A percentile compares a stretch with the other conserved stretches of the same genome.
phyloP scores from a whole-genome alignment of 306 rosid genomes.

The Medicago lupulina region DNA sequence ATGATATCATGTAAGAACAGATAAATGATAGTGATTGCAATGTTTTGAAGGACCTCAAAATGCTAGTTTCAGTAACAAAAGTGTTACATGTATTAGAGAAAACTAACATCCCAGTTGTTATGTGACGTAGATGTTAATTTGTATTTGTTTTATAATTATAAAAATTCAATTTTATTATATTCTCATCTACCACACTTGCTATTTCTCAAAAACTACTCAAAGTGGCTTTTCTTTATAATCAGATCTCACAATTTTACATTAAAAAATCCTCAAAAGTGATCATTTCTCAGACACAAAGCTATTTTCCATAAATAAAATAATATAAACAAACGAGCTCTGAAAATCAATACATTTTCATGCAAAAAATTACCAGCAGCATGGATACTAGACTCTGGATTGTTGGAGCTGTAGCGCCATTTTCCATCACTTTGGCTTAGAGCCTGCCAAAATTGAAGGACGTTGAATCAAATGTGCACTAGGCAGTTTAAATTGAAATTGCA shows the following conservation, averaged over 20 bases:
- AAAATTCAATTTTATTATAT: neutral
- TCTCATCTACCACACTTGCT: neutral
- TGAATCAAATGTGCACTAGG: conserved; percentile 38
- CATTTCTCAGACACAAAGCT: neutral
- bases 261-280: neutral
- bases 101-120: neutral
- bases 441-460: conserved; percentile 55
- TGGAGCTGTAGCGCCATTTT: conserved; percentile 94
- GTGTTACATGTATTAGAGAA: neutral
- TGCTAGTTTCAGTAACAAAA: conserved; percentile 13
- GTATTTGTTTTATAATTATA: neutral
- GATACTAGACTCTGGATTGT: conserved; percentile 92
- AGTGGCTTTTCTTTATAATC: neutral
- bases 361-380: conserved; percentile 89
- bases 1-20: conserved; percentile 35
- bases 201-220: neutral
- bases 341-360: conserved; percentile 18
- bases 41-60: conserved; percentile 7
- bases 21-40: conserved; percentile 23
- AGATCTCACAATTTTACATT: neutral
- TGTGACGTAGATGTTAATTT: neutral
- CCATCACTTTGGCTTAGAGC: conserved; percentile 99
- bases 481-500: conserved; percentile 5
- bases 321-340: neutral
- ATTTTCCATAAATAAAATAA: neutral